Conservation (phyloP, 208 protist species). For the Leishmania amazonensis region DNA sequence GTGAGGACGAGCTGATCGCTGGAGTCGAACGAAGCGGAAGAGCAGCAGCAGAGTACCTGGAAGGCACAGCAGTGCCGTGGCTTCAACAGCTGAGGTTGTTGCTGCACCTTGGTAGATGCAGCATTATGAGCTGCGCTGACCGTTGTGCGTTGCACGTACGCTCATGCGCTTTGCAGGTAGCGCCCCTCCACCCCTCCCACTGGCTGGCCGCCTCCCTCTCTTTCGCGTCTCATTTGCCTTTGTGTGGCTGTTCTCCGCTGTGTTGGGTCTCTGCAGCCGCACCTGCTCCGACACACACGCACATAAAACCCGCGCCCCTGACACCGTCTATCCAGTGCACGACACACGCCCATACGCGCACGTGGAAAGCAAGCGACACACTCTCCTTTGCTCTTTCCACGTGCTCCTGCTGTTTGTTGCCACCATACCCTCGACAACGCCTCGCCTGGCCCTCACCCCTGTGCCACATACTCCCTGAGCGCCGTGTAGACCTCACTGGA, state of each 20-base stretch:
- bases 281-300: not conserved
- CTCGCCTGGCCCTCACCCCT: not conserved
- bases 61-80: not conserved
- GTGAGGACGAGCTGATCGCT: not conserved
- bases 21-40: not conserved
- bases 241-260: not conserved
- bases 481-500: not conserved
- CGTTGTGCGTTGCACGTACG: not conserved
- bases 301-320: not conserved
- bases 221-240: too few relatives aligned
- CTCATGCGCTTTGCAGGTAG: not conserved
- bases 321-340: not conserved
- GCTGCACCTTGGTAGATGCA: not conserved
- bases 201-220: not conserved
- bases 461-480: not conserved
- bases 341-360: not conserved
- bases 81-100: too few relatives aligned
- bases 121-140: not conserved
- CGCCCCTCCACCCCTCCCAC: too few relatives aligned
- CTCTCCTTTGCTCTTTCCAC: not conserved
- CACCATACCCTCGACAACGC: not conserved
- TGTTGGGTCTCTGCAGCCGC: not conserved
- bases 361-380: not conserved
- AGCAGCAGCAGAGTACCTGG: not conserved
- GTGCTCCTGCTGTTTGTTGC: not conserved